These are phyloP conservation scores for Gracilaria domingensis DNA, from an alignment of 23 red algal genomes.

Conservation along the genomic window DNA sequence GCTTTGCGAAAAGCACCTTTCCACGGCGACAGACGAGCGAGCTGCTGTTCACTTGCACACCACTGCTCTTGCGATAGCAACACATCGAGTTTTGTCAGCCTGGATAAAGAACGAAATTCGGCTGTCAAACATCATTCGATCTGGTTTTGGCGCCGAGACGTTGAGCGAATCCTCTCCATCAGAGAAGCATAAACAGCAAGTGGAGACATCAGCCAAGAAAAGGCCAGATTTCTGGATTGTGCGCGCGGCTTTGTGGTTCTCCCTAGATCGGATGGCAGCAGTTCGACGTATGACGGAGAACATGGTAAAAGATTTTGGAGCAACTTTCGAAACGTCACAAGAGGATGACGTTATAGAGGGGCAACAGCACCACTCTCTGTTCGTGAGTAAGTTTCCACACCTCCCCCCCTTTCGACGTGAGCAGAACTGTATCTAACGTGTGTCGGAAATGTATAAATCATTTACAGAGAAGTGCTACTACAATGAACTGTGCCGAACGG, in stretches of 20 bases:
- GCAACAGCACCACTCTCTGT: constrained; percentile 23
- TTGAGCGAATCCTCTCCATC: not conserved
- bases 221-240: constrained; percentile 70
- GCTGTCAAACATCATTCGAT: constrained; percentile 58
- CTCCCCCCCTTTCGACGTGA: not conserved
- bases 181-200: not conserved
- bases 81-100: constrained; percentile 76
- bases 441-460: constrained; percentile 36
- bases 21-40: constrained; percentile 57
- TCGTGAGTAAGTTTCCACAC: constrained; percentile 47
- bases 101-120: constrained; percentile 66
- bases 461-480: constrained; percentile 77
- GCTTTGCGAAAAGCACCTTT: constrained; percentile 51
- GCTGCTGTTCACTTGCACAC: constrained; percentile 76
- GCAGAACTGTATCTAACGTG: not conserved
- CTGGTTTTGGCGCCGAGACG: constrained; percentile 63
- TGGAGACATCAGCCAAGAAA: not conserved
- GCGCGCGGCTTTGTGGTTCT: constrained; percentile 64
- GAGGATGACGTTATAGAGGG: constrained; percentile 14
- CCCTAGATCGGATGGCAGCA: constrained; percentile 50
- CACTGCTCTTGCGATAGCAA: constrained; percentile 77
- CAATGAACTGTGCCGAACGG: constrained; percentile 63
- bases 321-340: constrained; percentile 59
- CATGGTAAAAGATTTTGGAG: constrained; percentile 67
- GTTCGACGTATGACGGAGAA: constrained; percentile 71